Base-by-base conservation (phyloP, 768 basidiomycete species). In the Lactarius deliciosus region DNA sequence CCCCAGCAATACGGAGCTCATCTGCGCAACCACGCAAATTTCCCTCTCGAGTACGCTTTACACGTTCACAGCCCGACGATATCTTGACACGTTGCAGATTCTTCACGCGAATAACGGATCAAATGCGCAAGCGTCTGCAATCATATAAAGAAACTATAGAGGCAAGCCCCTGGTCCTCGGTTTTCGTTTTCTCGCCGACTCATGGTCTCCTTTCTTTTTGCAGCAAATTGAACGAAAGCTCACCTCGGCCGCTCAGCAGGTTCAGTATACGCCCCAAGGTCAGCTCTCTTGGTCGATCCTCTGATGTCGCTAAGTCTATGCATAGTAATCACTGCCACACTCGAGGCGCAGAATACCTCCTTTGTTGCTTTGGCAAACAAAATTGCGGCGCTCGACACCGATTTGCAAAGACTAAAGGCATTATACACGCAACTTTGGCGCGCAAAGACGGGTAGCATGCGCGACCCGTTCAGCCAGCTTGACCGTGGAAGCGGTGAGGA, bases 211-310 rank as follows among this genome's bases (percentile, higher is more conserved):
- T 28, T 13, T 11, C 0, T 16, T 45, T 57, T 50, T 59, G 5
- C 70, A 90, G 89, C 88, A 89, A 88, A 92, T 94, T 70, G 92
- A 94, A 76, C 84, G 90, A 61, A 92, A 91, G 74, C 78, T 93
- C 7, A 84, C 88, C 7, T 87, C 89, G 9, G 83, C 88, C 5
- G 80, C 86, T 8, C 78, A 79, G 58, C 86, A 89, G 71, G 77
- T 81, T 8, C 89, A 90, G 73, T 77, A 79, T 56, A 90, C 90
- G 1, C 92, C 92, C 16, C 92, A 94, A 76, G 84, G 92, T 91
- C 70, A 41, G 76, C 60, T 47, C 28, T 36, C 41, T 38, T 43
- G 7, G 11, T 28, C 56, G 57, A 45, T 68, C 64, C 43, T 30
- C 54, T 60, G 9, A 64, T 55, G 25, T 53, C 55, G 53, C 45